phyloP scores from a whole-genome alignment of 2,329 filamentous ascomycete genomes.

The Penicillium griseofulvum region DNA sequence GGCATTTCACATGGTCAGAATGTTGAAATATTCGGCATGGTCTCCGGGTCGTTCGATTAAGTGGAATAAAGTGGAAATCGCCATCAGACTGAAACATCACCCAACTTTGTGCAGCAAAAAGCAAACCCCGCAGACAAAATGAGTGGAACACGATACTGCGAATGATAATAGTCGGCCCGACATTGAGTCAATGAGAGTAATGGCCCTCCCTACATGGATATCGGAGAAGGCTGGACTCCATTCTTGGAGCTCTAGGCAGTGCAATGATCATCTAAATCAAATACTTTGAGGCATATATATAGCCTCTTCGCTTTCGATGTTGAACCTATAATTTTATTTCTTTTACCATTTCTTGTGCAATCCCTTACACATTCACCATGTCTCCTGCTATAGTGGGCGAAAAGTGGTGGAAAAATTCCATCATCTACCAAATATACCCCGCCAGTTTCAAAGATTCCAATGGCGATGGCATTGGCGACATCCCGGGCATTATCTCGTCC shows the following conservation, averaged over 20 bases:
- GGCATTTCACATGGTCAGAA: not conserved
- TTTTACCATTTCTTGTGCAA: not conserved
- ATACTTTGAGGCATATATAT: not conserved
- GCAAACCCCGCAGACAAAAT: not conserved
- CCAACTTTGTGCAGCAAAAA: not conserved
- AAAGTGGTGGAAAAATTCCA: slow-evolving; percentile 40
- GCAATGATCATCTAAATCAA: not conserved
- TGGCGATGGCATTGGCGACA: slow-evolving; percentile 59
- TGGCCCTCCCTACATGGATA: not conserved
- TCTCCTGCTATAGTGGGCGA: slow-evolving; percentile 3
- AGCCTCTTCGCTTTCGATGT: not conserved
- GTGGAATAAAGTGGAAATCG: not conserved
- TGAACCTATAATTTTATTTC: not conserved
- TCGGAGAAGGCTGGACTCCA: not conserved
- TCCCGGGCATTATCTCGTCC: slow-evolving; percentile 62
- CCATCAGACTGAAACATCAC: not conserved
- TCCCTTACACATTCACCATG: slow-evolving; percentile 2
- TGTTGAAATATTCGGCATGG: not conserved
- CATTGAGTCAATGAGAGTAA: slow-evolving; percentile 1
- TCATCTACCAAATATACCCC: slow-evolving; percentile 34
- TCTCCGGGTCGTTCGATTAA: not conserved
- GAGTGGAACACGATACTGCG: not conserved
- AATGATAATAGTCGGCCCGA: slow-evolving; percentile 1
- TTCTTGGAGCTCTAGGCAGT: not conserved
- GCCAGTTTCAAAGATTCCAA: slow-evolving; percentile 52